Percentiles rank a stretch among this genome's conserved stretches.
Conservation (phyloP, 805 yeast genomes). For the Metschnikowia orientalis region DNA sequence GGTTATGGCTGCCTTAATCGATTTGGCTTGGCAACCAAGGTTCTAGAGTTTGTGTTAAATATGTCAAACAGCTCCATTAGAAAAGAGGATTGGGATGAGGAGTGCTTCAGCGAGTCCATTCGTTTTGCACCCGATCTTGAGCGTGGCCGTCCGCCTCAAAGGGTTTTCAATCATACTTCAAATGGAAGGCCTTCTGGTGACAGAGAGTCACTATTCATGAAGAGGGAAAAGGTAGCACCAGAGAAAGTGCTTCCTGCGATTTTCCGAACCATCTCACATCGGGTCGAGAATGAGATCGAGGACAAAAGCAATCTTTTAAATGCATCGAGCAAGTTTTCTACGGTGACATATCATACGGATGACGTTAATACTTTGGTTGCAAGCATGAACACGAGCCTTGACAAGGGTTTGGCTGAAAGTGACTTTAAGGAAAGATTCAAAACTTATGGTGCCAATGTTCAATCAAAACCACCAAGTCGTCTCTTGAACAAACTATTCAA, state of each 20-base stretch:
- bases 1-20: too few species aligned
- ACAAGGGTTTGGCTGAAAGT: conserved; percentile 20
- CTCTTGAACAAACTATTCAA: conserved; percentile 29
- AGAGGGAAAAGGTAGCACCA: conserved; percentile 21
- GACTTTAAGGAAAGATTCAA: conserved; percentile 15
- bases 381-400: conserved; percentile 19
- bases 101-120: conserved; percentile 2
- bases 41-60: too few species aligned
- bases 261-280: conserved; percentile 36
- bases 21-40: too few species aligned
- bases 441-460: conserved; percentile 33
- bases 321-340: conserved; percentile 20
- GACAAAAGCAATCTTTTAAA: conserved; percentile 1
- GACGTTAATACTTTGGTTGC: conserved; percentile 21
- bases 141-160: conserved; percentile 2
- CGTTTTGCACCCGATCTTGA: conserved; percentile 3
- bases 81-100: conserved; percentile 6
- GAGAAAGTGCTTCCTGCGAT: conserved; percentile 31
- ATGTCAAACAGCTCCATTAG: not conserved
- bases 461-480: conserved; percentile 34
- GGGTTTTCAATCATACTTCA: not conserved
- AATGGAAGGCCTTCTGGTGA: not conserved
- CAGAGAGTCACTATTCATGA: conserved; percentile 1
- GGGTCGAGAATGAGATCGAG: conserved; percentile 10
- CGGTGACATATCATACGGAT: conserved; percentile 29